A percentile compares a stretch with the other conserved stretches of the same genome.
Conservation (phyloP, 2,329 filamentous ascomycete genomes). For the Scytalidium lignicola region DNA sequence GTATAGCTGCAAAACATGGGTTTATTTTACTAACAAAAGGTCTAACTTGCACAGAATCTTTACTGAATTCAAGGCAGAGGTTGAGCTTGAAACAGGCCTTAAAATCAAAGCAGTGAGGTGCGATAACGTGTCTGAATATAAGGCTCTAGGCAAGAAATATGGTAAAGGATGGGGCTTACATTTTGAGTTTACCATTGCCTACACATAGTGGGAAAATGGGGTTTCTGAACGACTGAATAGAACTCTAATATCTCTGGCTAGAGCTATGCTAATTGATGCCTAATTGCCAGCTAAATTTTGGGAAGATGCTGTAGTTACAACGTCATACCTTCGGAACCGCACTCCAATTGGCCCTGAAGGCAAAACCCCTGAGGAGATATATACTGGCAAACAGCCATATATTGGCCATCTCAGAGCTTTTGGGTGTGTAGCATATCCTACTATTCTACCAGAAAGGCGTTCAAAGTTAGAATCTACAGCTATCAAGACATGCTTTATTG, state of each 20-base stretch:
- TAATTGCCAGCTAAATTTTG: not conserved
- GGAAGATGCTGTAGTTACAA: not conserved
- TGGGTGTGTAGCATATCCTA: not conserved
- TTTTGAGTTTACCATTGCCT: not conserved
- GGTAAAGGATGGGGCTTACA: not conserved
- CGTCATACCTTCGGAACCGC: not conserved
- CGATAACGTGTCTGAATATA: not conserved
- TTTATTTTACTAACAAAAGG: not conserved
- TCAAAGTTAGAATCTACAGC: not conserved
- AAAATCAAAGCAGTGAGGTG: not conserved
- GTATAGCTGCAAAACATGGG: not conserved
- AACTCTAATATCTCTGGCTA: not conserved
- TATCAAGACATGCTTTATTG: not conserved
- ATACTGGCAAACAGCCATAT: not conserved
- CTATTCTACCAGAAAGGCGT: not conserved
- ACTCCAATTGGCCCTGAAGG: not conserved
- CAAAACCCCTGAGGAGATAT: not conserved
- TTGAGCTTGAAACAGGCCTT: not conserved
- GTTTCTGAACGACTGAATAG: not conserved
- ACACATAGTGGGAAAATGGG: not conserved
- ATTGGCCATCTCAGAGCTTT: not conserved
- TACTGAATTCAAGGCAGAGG: not conserved
- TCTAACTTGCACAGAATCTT: not conserved
- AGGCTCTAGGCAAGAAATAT: not conserved
- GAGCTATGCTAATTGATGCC: not conserved